Evolutionary conservation across 2,329 filamentous ascomycete species (phyloP), one percentile per base, ranked within the genome.

Genomic region (Epicoccum sorghinum): DNA sequence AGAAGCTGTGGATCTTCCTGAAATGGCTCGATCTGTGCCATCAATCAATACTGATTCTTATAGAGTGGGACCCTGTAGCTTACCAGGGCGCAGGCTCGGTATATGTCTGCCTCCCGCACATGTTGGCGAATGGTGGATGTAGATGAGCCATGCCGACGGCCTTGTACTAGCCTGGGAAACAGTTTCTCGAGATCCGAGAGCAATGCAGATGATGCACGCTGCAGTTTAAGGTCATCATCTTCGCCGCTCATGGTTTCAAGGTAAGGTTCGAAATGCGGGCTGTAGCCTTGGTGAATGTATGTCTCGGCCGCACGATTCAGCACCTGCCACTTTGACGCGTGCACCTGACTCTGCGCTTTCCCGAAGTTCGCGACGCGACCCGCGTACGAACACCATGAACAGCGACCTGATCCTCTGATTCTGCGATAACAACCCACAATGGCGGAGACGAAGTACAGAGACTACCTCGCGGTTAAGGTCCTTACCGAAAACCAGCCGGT

Each of bases 1-100:
- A 99, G 83, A 35, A 98, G 83, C 73, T 99, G 95, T 14, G 95
- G 95, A 61, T 96, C 88, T 79, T 97, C 93, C 80, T 98, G 93
- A 65, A 98, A 99, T 2, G 89, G 87, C 64, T 97, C 92, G 44
- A 99, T 85, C 75, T 79, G 47, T 8, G 1, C 7, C 3, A 23
- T 38, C 30, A 49, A 52, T 60, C 24, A 60, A 49, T 35, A 29
- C n/a, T 14, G 18, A n/a, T 36, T 14, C 10, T 5, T 22, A 18
- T 18, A 0, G 12, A 38, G 29, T 13, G 3, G 38, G 27, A 3
- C 12, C 24, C 14, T 32, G 43, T 12, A 39, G 37, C 47, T 22
- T 67, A 75, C 73, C 51, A 74, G 57, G 41, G 60, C 55, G 43
- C 77, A 70, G 29, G 79, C 65, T 57, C 67, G 72, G 45, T 75